Percentiles rank a stretch among this genome's conserved stretches.
Evolutionary conservation across 2,329 filamentous ascomycete species (phyloP).

Genomic region (Hyphodiscus sp.): DNA sequence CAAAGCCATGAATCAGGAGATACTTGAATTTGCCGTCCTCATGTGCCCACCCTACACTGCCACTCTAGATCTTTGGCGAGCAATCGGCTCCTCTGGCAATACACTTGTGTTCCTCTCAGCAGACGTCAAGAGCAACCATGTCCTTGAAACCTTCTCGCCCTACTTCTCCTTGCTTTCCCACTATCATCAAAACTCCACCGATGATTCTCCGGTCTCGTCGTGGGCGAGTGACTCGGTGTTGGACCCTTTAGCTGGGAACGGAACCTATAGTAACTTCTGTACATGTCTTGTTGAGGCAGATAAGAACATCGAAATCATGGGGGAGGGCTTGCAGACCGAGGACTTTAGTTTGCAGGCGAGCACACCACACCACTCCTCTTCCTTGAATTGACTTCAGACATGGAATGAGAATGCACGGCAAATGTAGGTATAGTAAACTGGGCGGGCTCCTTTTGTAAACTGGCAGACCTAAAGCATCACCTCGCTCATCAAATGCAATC

Average conservation of each 20-base stretch:
- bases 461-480: too few relatives aligned
- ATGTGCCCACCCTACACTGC: conserved; percentile 55
- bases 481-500: too few relatives aligned
- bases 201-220: conserved; percentile 47
- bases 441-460: too few relatives aligned
- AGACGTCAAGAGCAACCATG: conserved; percentile 25
- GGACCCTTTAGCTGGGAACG: conserved; percentile 60
- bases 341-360: conserved; percentile 62
- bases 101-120: conserved; percentile 10
- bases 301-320: conserved; percentile 49
- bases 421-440: too few relatives aligned
- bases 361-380: conserved; percentile 87
- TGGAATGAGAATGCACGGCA: too few relatives aligned
- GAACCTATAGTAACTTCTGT: conserved; percentile 65
- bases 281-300: conserved; percentile 50
- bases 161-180: conserved; percentile 59
- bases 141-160: conserved; percentile 47
- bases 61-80: conserved; percentile 55
- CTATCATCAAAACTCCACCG: conserved; percentile 38
- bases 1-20: conserved; percentile 51
- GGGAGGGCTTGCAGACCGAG: conserved; percentile 36
- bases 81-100: conserved; percentile 32
- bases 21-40: conserved; percentile 55
- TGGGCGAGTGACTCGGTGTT: conserved; percentile 59
- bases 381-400: conserved; percentile 82